A percentile compares a stretch with the other conserved stretches of the same genome.
These are phyloP conservation scores for Puccinia hordei DNA, from an alignment of 1,284 basidiomycete species.

Conservation along the genomic window DNA sequence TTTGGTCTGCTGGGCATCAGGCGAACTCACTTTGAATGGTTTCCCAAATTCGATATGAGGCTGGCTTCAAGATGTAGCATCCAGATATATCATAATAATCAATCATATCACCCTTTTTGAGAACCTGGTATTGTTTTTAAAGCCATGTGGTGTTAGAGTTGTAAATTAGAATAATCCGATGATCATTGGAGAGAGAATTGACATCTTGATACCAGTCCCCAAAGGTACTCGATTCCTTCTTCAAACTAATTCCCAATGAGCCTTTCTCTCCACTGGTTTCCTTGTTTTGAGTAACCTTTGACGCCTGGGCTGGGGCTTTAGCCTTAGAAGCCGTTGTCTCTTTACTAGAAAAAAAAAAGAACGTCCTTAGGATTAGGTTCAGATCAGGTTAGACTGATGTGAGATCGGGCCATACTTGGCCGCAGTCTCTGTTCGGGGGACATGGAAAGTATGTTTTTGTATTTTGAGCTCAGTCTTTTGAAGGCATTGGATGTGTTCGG, in stretches of 20 bases:
- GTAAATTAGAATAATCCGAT: slow-evolving; percentile 24
- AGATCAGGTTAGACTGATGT: neutral
- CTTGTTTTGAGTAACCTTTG: neutral
- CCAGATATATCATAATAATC: slow-evolving; percentile 99
- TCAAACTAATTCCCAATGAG: slow-evolving; percentile 29
- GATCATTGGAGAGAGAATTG: neutral
- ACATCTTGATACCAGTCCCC: slow-evolving; percentile 49
- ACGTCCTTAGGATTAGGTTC: neutral
- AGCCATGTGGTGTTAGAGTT: neutral
- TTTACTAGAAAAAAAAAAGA: neutral
- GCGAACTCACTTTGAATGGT: slow-evolving; percentile 73
- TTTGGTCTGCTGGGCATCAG: slow-evolving; percentile 54
- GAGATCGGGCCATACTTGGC: neutral
- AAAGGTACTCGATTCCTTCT: slow-evolving; percentile 43
- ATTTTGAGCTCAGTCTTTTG: slow-evolving; percentile 25
- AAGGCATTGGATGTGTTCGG: slow-evolving; percentile 17
- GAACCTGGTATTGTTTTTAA: slow-evolving; percentile 66
- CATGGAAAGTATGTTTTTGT: slow-evolving; percentile 15
- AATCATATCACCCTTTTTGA: slow-evolving; percentile 97
- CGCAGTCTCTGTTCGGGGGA: neutral
- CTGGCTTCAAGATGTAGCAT: slow-evolving; percentile 97
- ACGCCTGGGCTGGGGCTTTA: neutral
- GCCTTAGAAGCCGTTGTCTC: neutral
- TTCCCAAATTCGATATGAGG: slow-evolving; percentile 97
- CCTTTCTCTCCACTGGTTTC: slow-evolving; percentile 18